These are phyloP conservation scores for Rosellinia necatrix DNA, from an alignment of 2,329 filamentous ascomycete species.

Conservation along the genomic window DNA sequence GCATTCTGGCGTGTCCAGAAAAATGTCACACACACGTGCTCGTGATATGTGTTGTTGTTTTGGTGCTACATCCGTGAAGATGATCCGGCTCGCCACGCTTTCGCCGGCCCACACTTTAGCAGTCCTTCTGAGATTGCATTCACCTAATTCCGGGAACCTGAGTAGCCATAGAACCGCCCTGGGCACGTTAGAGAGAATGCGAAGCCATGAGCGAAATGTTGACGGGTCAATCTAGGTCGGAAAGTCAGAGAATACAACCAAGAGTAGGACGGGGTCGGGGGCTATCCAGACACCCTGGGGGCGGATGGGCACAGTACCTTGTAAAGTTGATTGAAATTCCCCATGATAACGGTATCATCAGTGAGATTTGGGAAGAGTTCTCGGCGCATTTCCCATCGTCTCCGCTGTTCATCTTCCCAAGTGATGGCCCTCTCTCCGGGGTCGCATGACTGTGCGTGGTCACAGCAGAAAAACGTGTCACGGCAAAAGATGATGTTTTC, in stretches of 20 bases:
- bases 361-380: constrained; percentile 83
- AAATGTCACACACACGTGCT: constrained; percentile 89
- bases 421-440: constrained; percentile 66
- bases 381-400: constrained; percentile 91
- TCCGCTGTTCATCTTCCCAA: constrained; percentile 82
- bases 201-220: constrained; percentile 93
- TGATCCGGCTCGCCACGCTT: constrained; percentile 82
- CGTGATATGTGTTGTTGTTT: constrained; percentile 93
- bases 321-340: constrained; percentile 98
- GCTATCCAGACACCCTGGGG: neutral
- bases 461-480: constrained; percentile 97
- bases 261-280: neutral
- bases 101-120: constrained; percentile 82
- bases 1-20: constrained; percentile 96
- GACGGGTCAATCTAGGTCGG: constrained; percentile 83
- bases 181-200: constrained; percentile 82
- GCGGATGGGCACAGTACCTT: constrained; percentile 64
- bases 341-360: constrained; percentile 87
- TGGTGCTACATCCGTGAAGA: constrained; percentile 95
- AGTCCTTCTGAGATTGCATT: constrained; percentile 80
- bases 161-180: constrained; percentile 94
- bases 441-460: constrained; percentile 90
- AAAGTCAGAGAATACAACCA: constrained; percentile 23
- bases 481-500: constrained; percentile 96
- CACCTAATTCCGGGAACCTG: constrained; percentile 93